Evolutionary conservation across 306 rosid species (phyloP).

Genomic region (Cucumis sativus): DNA sequence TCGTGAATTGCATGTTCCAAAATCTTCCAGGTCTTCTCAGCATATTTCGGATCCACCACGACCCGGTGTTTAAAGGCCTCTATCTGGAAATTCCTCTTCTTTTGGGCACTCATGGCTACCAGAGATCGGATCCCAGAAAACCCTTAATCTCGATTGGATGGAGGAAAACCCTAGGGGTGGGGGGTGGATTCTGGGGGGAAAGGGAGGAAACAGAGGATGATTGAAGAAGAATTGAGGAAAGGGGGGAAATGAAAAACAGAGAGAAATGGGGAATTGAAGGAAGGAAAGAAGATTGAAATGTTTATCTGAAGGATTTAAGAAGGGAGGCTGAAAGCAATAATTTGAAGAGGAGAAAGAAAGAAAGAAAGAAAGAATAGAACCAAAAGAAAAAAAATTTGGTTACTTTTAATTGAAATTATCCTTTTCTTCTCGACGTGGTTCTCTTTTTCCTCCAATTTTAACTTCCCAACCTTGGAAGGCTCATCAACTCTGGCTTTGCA

Average conservation of each 20-base stretch:
- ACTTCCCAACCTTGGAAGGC: background rate
- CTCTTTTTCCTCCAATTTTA: background rate
- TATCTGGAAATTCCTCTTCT: constrained; percentile 85
- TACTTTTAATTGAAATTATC: constrained; percentile 10
- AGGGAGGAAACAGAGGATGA: background rate
- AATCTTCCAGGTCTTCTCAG: constrained; percentile 89
- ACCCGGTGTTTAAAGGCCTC: constrained; percentile 93
- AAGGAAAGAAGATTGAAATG: background rate
- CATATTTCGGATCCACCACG: constrained; percentile 90
- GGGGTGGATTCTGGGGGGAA: background rate
- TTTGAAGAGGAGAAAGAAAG: background rate
- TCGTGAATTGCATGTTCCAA: constrained; percentile 76
- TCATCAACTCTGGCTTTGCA: background rate
- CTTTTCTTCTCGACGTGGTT: constrained; percentile 3
- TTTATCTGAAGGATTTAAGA: background rate
- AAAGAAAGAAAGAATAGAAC: background rate
- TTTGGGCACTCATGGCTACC: constrained; percentile 76
- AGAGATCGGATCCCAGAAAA: constrained; percentile 8
- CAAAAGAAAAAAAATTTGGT: background rate
- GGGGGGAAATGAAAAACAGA: background rate
- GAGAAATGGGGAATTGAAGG: background rate
- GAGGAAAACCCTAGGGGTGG: constrained; percentile 1
- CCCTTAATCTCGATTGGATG: background rate
- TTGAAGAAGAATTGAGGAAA: background rate
- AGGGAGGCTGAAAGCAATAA: background rate